Base-by-base conservation (phyloP, 768 basidiomycete genomes). In the Lactifluus echinatus region DNA sequence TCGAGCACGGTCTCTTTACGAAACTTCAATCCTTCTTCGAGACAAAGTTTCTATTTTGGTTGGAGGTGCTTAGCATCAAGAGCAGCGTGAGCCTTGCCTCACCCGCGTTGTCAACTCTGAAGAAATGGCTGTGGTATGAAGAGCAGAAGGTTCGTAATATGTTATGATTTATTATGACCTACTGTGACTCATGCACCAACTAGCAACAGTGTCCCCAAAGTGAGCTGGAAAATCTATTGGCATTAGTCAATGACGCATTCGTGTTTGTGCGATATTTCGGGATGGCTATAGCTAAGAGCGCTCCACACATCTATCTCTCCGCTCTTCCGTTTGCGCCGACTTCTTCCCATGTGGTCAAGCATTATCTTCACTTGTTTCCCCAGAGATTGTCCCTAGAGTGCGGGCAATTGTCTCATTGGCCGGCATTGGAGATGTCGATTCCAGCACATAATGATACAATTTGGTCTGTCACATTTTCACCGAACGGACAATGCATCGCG, bases 401-500 rank as follows among this genome's bases (percentile, higher is more conserved):
- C 31, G 31, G 31, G 31, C 31, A 31, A 31, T 31, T 31, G 10
- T 31, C 31, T 31, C 31, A 39, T 39, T 52, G 51, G 37, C 51
- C 37, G 12, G 3, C 40, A 19, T 39, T 17, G 2, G 36, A 40
- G 36, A 19, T 39, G 24, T 15, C n/a, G 21, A 43, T 40, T 43
- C 15, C 26, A 26, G 14, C n/a, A 8, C n/a, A 8, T 19, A 28
- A 17, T 6, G 8, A 4, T 14, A 2, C 3, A 1, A 50, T 19
- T 12, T 0, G 0, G 5, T 46, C 28, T 15, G 17, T 57, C 7
- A 56, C 60, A 2, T 11, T 49, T 48, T 61, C 63, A 17, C 42
- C 31, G 12, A 39, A 63, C 23, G 61, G 61, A 14, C 28, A 34
- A 19, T 24, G 33, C 17, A 51, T 51, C 51, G 60, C 36, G 17